A percentile compares a stretch with the other conserved stretches of the same genome.
Evolutionary conservation across 2,329 filamentous ascomycete genomes (phyloP).

Genomic region (Calonectria multiphialidica): DNA sequence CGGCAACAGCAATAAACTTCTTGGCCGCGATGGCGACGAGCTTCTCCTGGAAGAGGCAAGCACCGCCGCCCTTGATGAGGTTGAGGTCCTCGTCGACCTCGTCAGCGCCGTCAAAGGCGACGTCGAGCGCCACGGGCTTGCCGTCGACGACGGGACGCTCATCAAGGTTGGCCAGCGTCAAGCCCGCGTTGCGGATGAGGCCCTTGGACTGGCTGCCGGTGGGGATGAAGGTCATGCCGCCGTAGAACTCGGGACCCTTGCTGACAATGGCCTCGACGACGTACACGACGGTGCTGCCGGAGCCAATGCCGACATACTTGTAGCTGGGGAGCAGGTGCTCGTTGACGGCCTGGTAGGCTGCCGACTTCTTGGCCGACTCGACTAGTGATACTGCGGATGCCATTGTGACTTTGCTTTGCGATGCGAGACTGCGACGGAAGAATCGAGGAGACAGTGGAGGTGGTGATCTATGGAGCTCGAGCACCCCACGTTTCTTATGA

Average conservation of each 20-base stretch:
- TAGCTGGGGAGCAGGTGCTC: slow-evolving; percentile 76
- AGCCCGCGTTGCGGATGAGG: slow-evolving; percentile 83
- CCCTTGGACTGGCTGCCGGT: slow-evolving; percentile 93
- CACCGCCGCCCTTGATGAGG: slow-evolving; percentile 97
- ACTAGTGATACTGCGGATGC: slow-evolving; percentile 59
- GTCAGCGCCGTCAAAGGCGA: slow-evolving; percentile 96
- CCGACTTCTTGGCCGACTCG: slow-evolving; percentile 80
- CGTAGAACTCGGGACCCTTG: slow-evolving; percentile 65
- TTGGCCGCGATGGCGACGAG: slow-evolving; percentile 87
- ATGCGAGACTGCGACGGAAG: background rate
- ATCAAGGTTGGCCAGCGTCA: slow-evolving; percentile 83
- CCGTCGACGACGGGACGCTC: slow-evolving; percentile 68
- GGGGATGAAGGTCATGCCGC: slow-evolving; percentile 85
- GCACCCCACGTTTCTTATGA: slow-evolving; percentile 16
- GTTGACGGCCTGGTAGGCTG: slow-evolving; percentile 79
- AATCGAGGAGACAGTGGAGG: background rate
- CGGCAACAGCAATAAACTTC: slow-evolving; percentile 89
- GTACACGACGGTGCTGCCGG: slow-evolving; percentile 85
- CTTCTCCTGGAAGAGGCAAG: slow-evolving; percentile 98
- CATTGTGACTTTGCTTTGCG: slow-evolving; percentile 46
- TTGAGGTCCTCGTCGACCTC: slow-evolving; percentile 96
- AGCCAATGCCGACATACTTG: slow-evolving; percentile 82
- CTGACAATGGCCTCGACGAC: slow-evolving; percentile 84
- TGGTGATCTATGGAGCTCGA: slow-evolving; percentile 3
- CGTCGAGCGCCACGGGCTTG: slow-evolving; percentile 74